Base-by-base conservation (phyloP, 1,284 basidiomycete species). In the Mycena sp. region DNA sequence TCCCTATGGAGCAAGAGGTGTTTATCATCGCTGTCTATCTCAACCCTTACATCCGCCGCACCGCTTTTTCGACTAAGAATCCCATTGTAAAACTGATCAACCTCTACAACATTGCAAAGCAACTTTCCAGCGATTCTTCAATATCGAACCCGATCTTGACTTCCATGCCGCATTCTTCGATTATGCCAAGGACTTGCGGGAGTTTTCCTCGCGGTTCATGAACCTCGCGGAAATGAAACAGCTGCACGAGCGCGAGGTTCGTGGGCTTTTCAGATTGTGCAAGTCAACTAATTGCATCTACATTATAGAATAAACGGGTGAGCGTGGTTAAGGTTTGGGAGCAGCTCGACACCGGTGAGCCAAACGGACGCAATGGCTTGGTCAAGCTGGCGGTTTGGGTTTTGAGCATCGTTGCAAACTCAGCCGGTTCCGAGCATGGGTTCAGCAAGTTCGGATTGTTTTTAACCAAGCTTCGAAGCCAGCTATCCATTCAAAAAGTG, bases 1-100 rank as follows among this genome's bases (percentile, higher is more conserved):
- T 45, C 17, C 67, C 69, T 25, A 64, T 71, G n/a, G 73, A 76
- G 58, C 75, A 73, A 62, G 72, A 75, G 19, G 51, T 71, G 6
- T 74, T 73, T 53, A 74, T 73, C 48, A 62, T 70, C 7, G 65
- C 73, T n/a, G 55, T 76, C 10, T 45, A 68, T 46, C 55, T 71
- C 16, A 71, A 72, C 55, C 71, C 70, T 19, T 58, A 44, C 30
- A 55, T 65, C 41, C 55, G 46, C 23, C 32, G 50, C 21, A 21
- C 25, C 25, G 49, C 59, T 17, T 55, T 65, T 48, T 37, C 44
- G 16, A 26, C n/a, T 3, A 46, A 29, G 23, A 57, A 57, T 41
- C 44, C 46, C 14, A 44, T n/a, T 4, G 5, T 57, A 9, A 46
- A 41, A 17, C 55, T 44, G 16, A 48, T 57, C 29, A 49, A 11